A percentile compares a stretch with the other conserved stretches of the same genome.
These are phyloP conservation scores for Trichoderma sp. DNA, from an alignment of 2,329 filamentous ascomycete species.

Conservation along the genomic window DNA sequence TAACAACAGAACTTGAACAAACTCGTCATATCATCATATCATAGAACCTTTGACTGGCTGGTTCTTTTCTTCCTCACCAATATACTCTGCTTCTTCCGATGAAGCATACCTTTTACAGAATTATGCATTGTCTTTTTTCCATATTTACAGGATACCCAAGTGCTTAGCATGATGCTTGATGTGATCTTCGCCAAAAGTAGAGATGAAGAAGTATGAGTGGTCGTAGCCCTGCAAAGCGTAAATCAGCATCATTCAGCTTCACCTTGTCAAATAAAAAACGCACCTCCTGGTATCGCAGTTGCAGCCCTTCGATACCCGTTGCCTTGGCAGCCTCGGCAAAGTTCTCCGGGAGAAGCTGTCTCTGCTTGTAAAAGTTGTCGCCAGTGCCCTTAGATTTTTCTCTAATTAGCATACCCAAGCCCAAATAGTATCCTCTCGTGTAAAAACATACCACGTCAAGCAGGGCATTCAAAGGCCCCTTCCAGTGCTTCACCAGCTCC, in stretches of 20 bases:
- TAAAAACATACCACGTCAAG: constrained; percentile 73
- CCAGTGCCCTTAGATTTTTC: constrained; percentile 71
- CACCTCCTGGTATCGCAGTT: constrained; percentile 79
- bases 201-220: constrained; percentile 97
- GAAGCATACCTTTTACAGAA: neutral
- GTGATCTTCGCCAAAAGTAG: constrained; percentile 87
- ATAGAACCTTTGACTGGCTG: neutral
- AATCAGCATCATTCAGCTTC: constrained; percentile 15
- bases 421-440: neutral
- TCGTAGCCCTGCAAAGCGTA: constrained; percentile 72
- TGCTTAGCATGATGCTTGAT: constrained; percentile 90
- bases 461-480: constrained; percentile 71
- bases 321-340: constrained; percentile 79
- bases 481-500: constrained; percentile 79
- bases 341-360: constrained; percentile 92
- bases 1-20: neutral
- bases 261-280: constrained; percentile 13
- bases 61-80: neutral
- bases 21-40: neutral
- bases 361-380: constrained; percentile 96
- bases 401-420: neutral
- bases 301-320: constrained; percentile 71
- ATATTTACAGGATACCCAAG: constrained; percentile 50
- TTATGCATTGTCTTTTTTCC: neutral
- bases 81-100: neutral